Conservation (phyloP, 768 basidiomycete genomes). For the Imleria badia region DNA sequence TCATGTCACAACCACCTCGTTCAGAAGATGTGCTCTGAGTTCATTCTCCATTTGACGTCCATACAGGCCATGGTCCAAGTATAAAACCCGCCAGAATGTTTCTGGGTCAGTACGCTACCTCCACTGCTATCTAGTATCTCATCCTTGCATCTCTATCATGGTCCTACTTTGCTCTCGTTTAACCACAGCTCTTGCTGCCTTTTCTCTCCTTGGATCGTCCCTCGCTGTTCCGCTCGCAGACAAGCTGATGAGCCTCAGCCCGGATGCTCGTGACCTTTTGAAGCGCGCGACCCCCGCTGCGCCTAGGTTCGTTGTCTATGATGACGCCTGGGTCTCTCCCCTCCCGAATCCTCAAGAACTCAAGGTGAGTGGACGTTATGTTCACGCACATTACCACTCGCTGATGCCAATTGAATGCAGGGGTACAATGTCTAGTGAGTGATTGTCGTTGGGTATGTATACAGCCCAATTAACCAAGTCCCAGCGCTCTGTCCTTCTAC, state of each 20-base stretch:
- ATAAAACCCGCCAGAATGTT: too few species aligned
- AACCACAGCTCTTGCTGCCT: neutral
- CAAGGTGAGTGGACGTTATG: slow-evolving; percentile 30
- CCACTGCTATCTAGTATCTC: too few species aligned
- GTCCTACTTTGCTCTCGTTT: neutral
- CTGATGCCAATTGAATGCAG: slow-evolving; percentile 7
- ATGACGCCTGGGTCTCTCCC: slow-evolving; percentile 42
- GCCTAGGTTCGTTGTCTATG: slow-evolving; percentile 47
- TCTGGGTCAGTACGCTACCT: too few species aligned
- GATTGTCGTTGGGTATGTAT: neutral
- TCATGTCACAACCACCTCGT: too few species aligned
- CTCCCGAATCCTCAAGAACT: slow-evolving; percentile 43
- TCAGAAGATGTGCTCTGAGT: too few species aligned
- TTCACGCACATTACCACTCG: neutral
- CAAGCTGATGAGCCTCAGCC: slow-evolving; percentile 18
- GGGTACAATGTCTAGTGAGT: slow-evolving; percentile 37
- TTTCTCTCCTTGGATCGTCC: slow-evolving; percentile 6
- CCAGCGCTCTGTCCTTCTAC: slow-evolving; percentile 42
- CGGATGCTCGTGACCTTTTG: slow-evolving; percentile 16
- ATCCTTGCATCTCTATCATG: neutral
- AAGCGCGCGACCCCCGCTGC: slow-evolving; percentile 34
- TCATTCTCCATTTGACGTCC: too few species aligned
- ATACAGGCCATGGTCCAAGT: too few species aligned
- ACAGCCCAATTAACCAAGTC: neutral
- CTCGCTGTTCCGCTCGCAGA: slow-evolving; percentile 14